Conservation (phyloP, 2,329 filamentous ascomycete genomes). For the Lachnellula willkommii region DNA sequence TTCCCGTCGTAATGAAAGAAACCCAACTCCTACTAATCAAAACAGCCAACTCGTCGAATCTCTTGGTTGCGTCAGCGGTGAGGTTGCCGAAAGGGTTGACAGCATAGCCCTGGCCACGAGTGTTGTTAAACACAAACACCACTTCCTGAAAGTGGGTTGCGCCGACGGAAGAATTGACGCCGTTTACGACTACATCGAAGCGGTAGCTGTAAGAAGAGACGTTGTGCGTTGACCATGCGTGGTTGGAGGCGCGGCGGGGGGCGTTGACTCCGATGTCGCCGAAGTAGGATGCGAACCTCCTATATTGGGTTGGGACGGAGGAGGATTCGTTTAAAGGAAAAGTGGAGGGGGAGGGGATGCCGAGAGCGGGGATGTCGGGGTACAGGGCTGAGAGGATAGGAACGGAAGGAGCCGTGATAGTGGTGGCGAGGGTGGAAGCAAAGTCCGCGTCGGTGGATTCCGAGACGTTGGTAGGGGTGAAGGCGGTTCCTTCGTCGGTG, state of each 20-base stretch:
- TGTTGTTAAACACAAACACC: conserved; percentile 50
- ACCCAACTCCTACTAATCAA: conserved; percentile 15
- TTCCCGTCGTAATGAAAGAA: conserved; percentile 6
- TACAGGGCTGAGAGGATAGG: conserved; percentile 41
- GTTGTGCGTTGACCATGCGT: conserved; percentile 10
- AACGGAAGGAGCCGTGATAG: background rate
- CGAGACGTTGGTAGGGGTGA: conserved; percentile 32
- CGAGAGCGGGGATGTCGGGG: conserved; percentile 44
- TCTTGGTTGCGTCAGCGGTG: background rate
- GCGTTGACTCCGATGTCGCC: conserved; percentile 13
- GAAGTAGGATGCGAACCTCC: conserved; percentile 12
- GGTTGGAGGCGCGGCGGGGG: conserved; percentile 7
- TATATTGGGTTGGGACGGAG: conserved; percentile 18
- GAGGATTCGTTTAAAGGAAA: conserved; percentile 12
- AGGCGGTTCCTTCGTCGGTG: conserved; percentile 34
- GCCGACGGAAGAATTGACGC: conserved; percentile 23
- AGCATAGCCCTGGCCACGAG: conserved; percentile 41
- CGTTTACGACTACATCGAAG: conserved; percentile 39
- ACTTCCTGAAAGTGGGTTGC: conserved; percentile 44
- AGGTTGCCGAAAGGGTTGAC: conserved; percentile 33
- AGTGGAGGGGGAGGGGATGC: conserved; percentile 37
- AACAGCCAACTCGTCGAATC: conserved; percentile 5
- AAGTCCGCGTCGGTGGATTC: conserved; percentile 25
- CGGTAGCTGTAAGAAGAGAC: conserved; percentile 36
- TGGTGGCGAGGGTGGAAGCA: background rate